Evolutionary conservation across 371 early-diverging fungal genomes (phyloP), one percentile per base, ranked within the genome.

Genomic region (Mucor circinelloides): DNA sequence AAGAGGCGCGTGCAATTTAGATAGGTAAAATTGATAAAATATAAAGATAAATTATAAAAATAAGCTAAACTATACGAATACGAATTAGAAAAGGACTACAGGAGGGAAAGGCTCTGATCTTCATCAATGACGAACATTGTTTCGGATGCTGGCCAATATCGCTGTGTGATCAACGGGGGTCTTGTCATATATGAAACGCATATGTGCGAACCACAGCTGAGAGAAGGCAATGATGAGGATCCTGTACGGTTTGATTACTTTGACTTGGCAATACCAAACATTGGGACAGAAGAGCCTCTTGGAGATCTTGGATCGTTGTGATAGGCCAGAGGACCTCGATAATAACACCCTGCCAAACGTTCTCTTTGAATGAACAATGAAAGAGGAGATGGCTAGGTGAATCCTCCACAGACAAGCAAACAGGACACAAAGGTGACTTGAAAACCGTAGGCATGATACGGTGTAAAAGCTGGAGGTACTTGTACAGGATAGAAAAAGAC

Each of bases 401-500:
- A 48, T 58, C 63, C 50, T 62, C 52, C 36, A 32, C 58, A 62
- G 56, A 58, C 58, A 38, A 38, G 30, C 58, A 68, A 25, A 63
- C 52, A n/a, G n/a, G n/a, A n/a, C n/a, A n/a, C n/a, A n/a, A n/a
- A n/a, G n/a, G n/a, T n/a, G n/a, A n/a, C n/a, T n/a, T n/a, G n/a
- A n/a, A n/a, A n/a, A n/a, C n/a, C n/a, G n/a, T n/a, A n/a, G n/a
- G n/a, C n/a, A n/a, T n/a, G n/a, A 56, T 42, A 30, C 57, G 54
- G 57, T 56, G 56, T 32, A 56, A 64, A 44, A 64, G 38, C n/a
- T n/a, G n/a, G n/a, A 55, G 60, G 40, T 60, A 54, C 66, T 59
- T 66, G 59, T 66, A 59, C 25, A 65, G 50, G 59, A 65, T 65
- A 65, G 65, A 65, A 65, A 65, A 65, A 58, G 17, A 17, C 36